These are phyloP conservation scores for Kazachstania sp. DNA, from an alignment of 1,139 yeast genomes.

Conservation along the genomic window DNA sequence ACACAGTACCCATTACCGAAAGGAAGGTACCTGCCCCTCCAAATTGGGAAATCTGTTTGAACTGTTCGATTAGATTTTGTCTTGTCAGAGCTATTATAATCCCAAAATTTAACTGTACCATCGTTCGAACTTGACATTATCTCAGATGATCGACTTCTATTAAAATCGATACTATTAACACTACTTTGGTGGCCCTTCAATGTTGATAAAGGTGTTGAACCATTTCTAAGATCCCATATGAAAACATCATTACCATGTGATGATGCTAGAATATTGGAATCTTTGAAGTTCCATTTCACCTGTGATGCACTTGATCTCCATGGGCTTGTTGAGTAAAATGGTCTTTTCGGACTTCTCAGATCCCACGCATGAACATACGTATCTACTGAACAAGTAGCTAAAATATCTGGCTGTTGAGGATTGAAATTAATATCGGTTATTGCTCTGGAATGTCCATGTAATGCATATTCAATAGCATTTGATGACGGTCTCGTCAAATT, in stretches of 20 bases:
- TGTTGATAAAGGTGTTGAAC: conserved; percentile 62
- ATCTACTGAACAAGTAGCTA: conserved; percentile 91
- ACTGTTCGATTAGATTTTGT: conserved; percentile 51
- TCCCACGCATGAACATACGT: conserved; percentile 88
- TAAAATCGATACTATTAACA: conserved; percentile 83
- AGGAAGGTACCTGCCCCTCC: conserved; percentile 81
- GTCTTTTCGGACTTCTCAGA: conserved; percentile 64
- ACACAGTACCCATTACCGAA: conserved; percentile 88
- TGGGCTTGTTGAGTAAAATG: conserved; percentile 75
- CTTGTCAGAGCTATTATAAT: conserved; percentile 34
- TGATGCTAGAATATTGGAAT: conserved; percentile 71
- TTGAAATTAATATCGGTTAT: conserved; percentile 93
- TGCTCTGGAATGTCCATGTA: conserved; percentile 87
- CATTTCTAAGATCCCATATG: conserved; percentile 83
- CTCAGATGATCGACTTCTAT: conserved; percentile 47
- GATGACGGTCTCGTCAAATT: conserved; percentile 69
- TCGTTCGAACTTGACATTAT: conserved; percentile 82
- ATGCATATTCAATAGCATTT: conserved; percentile 73
- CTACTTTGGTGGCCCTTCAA: conserved; percentile 72
- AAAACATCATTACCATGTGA: conserved; percentile 74
- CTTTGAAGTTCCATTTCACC: conserved; percentile 82
- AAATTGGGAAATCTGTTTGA: conserved; percentile 71
- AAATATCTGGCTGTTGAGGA: conserved; percentile 74
- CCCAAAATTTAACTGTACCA: conserved; percentile 82
- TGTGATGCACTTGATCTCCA: conserved; percentile 95